These are phyloP conservation scores for Inosperma sp. DNA, from an alignment of 768 basidiomycete species.

Conservation along the genomic window DNA sequence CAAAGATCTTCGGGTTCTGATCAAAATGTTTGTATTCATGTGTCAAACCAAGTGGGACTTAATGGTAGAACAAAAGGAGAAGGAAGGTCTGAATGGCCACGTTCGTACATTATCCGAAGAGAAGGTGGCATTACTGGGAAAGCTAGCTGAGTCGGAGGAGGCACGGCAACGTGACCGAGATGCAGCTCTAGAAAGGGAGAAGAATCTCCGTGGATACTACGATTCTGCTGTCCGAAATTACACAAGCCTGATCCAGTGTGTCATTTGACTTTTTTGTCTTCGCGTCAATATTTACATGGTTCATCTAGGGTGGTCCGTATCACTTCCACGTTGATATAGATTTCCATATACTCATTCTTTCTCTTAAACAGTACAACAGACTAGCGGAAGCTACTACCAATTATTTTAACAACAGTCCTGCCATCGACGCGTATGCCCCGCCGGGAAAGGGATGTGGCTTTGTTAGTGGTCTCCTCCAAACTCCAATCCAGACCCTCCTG, in stretches of 20 bases:
- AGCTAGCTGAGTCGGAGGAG: conserved; percentile 31
- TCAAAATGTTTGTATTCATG: conserved; percentile 47
- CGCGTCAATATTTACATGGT: conserved; percentile 6
- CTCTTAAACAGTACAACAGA: conserved; percentile 19
- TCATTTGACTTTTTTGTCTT: conserved; percentile 12
- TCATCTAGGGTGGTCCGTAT: conserved; percentile 21
- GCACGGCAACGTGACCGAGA: conserved; percentile 50
- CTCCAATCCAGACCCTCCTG: conserved; percentile 10
- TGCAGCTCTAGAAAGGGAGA: conserved; percentile 47
- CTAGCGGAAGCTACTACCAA: conserved; percentile 9
- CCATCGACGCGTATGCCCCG: not conserved
- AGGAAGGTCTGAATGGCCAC: conserved; percentile 31
- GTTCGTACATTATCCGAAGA: conserved; percentile 30
- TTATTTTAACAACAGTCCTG: conserved; percentile 1
- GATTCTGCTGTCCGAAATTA: conserved; percentile 42
- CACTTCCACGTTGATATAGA: not conserved
- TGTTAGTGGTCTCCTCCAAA: not conserved
- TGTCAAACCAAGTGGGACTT: conserved; percentile 44
- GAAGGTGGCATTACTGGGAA: conserved; percentile 29
- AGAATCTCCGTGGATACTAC: conserved; percentile 49
- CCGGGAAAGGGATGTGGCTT: not conserved
- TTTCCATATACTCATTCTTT: not conserved
- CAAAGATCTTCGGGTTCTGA: conserved; percentile 45
- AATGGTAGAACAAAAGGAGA: conserved; percentile 30
- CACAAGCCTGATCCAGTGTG: conserved; percentile 39